Evolutionary conservation across 129 eudicot genomes (phyloP), one percentile per base, ranked within the genome.

Genomic region (Pittosporum tobira): DNA sequence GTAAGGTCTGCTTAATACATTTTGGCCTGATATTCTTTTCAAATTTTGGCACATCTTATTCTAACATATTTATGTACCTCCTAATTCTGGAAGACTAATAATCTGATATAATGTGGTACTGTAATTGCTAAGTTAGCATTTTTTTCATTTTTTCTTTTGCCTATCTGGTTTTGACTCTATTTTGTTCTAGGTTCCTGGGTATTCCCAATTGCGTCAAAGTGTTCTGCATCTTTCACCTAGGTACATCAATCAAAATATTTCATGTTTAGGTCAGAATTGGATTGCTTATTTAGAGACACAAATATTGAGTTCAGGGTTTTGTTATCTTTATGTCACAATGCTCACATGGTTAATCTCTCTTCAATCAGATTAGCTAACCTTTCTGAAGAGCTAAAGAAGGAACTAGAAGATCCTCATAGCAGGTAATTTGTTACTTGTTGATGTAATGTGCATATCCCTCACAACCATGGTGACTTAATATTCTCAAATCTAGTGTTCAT

Each of bases 201-300:
- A 80, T 48, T 24, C 82, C 20, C 49, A 55, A 46, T 73, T 83
- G 68, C 87, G 98, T 54, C 79, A 81, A 43, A 80, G 70, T 61
- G 94, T 90, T 53, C 83, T 90, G 18, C 73, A 46, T 67, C 94
- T 90, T 71, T 79, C 95, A 73, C 95, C 98, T 14, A 81, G 90
- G 96, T 88, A 80, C 20, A 67, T 34, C 28, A 28, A 18, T 34
- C 6, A 4, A 45, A 0, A 36, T 24, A 7, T 46, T 48, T 22
- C 21, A 61, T 36, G 40, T 26, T 40, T 40, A 23, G n/a, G 23
- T 44, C 21, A 25, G 55, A 34, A 12, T 55, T 21, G 26, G 55
- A 29, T 5, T 51, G n/a, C 15, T 48, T 34, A 19, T 38, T 59
- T n/a, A n/a, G 15, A 29, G 46, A 51, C 20, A 12, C 23, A 45